Evolutionary conservation across 2,329 filamentous ascomycete species (phyloP).

Genomic region (Boeremia lycopersici): DNA sequence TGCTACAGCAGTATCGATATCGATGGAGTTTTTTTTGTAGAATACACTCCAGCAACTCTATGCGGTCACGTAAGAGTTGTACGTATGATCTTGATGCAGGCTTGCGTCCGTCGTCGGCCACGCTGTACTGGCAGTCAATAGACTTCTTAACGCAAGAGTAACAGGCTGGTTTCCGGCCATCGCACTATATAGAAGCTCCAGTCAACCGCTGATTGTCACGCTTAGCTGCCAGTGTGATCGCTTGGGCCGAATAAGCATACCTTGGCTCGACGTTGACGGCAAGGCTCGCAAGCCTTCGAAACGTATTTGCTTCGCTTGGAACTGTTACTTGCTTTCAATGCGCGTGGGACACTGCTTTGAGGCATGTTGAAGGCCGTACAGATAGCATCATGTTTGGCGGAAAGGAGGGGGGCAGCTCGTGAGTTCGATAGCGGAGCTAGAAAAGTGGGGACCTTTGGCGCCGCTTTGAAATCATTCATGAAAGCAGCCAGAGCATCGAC

Average conservation of each 20-base stretch:
- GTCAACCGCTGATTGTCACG: not conserved
- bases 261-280: conserved; percentile 47
- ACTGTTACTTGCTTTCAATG: conserved; percentile 39
- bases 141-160: conserved; percentile 40
- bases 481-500: not conserved
- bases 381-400: not conserved
- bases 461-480: not conserved
- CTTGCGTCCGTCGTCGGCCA: conserved; percentile 41
- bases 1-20: conserved; percentile 35
- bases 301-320: conserved; percentile 59
- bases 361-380: not conserved
- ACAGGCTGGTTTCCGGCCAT: conserved; percentile 39
- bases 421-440: not conserved
- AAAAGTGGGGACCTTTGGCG: not conserved
- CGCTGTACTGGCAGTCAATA: conserved; percentile 38
- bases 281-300: conserved; percentile 50
- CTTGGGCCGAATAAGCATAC: conserved; percentile 19
- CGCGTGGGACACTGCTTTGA: not conserved
- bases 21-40: conserved; percentile 37
- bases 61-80: conserved; percentile 41
- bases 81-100: conserved; percentile 47
- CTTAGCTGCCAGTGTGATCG: not conserved
- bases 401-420: not conserved
- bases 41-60: conserved; percentile 41
- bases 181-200: conserved; percentile 33